Evolutionary conservation across 768 basidiomycete species (phyloP).

Genomic region (Tulasnella sp.): DNA sequence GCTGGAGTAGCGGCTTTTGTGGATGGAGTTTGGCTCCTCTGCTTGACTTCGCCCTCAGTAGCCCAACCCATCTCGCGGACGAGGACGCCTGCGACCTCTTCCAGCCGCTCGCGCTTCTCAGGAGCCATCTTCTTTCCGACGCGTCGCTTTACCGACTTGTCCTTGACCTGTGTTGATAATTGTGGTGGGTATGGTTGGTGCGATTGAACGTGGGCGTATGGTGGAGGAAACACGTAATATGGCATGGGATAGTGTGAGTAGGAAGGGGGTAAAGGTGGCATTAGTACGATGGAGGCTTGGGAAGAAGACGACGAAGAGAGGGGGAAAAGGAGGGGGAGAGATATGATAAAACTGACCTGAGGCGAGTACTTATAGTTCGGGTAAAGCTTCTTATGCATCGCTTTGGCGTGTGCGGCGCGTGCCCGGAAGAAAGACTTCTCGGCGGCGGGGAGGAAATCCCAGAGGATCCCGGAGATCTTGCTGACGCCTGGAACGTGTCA

Average conservation of each 20-base stretch:
- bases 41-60: constrained; percentile 16
- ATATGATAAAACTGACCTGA: constrained; percentile 21
- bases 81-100: constrained; percentile 26
- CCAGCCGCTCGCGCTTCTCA: constrained; percentile 28
- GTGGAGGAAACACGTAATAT: neutral
- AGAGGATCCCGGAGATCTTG: constrained; percentile 33
- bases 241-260: neutral
- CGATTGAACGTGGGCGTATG: neutral
- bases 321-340: neutral
- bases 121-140: constrained; percentile 27
- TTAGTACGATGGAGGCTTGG: neutral
- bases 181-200: neutral
- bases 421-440: constrained; percentile 34
- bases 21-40: constrained; percentile 1
- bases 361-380: constrained; percentile 35
- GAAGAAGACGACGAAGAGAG: neutral
- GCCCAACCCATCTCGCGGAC: constrained; percentile 27
- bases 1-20: neutral
- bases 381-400: constrained; percentile 32
- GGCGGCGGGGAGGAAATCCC: constrained; percentile 30
- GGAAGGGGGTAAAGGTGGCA: constrained; percentile 10
- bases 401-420: constrained; percentile 33
- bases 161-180: constrained; percentile 19
- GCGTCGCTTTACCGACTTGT: constrained; percentile 25
- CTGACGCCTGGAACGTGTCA: constrained; percentile 30